Conservation (phyloP, 1,139 yeast genomes). For the Candida mesenterica region DNA sequence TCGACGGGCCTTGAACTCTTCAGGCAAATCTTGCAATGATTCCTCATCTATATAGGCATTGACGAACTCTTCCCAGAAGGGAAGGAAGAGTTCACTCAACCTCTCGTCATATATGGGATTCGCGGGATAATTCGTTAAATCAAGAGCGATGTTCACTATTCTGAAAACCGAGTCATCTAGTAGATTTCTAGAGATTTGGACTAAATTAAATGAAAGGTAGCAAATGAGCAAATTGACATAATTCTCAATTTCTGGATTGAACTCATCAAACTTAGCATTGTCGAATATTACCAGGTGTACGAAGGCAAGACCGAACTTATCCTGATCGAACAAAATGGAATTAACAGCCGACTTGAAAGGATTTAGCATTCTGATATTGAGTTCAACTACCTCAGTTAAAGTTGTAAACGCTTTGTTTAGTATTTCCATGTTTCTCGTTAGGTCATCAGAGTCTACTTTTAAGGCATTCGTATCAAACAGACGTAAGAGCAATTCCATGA, state of each 20-base stretch:
- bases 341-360: conserved; percentile 21
- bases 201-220: conserved; percentile 51
- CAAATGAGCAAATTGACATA: conserved; percentile 53
- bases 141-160: conserved; percentile 50
- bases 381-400: conserved; percentile 46
- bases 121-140: conserved; percentile 60
- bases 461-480: conserved; percentile 17
- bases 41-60: conserved; percentile 60
- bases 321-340: conserved; percentile 34
- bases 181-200: conserved; percentile 48
- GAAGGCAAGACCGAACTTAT: conserved; percentile 39
- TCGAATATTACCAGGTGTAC: conserved; percentile 23
- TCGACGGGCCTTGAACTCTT: conserved; percentile 30
- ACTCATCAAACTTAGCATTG: conserved; percentile 27
- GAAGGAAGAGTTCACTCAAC: conserved; percentile 64
- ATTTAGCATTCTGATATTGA: conserved; percentile 41
- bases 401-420: conserved; percentile 32
- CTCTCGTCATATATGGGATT: conserved; percentile 65
- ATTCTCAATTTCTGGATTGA: conserved; percentile 43
- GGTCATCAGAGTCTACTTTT: conserved; percentile 3
- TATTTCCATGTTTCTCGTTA: conserved; percentile 19
- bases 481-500: conserved; percentile 20
- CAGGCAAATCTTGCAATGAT: conserved; percentile 31
- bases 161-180: conserved; percentile 35
- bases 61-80: conserved; percentile 78